Percentiles rank a stretch among this genome's conserved stretches.
Conservation (phyloP, 495 filamentous ascomycete species). For the Parachaetomium inaequale region DNA sequence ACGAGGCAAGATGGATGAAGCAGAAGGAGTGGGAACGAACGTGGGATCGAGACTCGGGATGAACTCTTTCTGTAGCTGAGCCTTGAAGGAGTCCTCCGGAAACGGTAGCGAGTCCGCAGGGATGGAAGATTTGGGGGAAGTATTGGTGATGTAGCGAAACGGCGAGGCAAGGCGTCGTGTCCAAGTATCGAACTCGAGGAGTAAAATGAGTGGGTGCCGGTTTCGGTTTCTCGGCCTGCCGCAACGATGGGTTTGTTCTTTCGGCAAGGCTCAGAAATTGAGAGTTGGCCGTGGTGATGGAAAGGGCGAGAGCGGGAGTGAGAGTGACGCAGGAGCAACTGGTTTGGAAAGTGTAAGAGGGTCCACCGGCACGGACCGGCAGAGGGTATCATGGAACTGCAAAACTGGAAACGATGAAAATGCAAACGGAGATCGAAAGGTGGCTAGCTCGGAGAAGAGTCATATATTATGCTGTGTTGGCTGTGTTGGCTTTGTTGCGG, state of each 20-base stretch:
- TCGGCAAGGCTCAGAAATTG: neutral
- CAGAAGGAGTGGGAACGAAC: neutral
- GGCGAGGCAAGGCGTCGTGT: neutral
- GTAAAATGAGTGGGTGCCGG: neutral
- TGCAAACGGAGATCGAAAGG: neutral
- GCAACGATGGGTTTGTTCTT: neutral
- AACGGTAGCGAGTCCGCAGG: neutral
- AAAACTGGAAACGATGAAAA: no score
- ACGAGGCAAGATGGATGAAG: no score
- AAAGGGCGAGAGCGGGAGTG: neutral
- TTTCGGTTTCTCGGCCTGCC: no score
- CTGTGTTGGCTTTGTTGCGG: conserved; percentile 1
- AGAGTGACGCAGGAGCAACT: neutral
- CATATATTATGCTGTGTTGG: neutral
- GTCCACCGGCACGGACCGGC: neutral
- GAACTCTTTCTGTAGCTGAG: neutral
- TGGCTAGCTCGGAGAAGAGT: neutral
- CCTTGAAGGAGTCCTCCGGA: neutral
- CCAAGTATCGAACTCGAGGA: neutral
- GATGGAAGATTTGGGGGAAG: neutral
- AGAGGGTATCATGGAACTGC: neutral
- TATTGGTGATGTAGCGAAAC: neutral
- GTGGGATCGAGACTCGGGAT: no score
- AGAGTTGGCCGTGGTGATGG: neutral
- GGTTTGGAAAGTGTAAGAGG: neutral